Evolutionary conservation across 2,329 filamentous ascomycete species (phyloP), one percentile per base, ranked within the genome.

Genomic region (Trichoderma harzianum): DNA sequence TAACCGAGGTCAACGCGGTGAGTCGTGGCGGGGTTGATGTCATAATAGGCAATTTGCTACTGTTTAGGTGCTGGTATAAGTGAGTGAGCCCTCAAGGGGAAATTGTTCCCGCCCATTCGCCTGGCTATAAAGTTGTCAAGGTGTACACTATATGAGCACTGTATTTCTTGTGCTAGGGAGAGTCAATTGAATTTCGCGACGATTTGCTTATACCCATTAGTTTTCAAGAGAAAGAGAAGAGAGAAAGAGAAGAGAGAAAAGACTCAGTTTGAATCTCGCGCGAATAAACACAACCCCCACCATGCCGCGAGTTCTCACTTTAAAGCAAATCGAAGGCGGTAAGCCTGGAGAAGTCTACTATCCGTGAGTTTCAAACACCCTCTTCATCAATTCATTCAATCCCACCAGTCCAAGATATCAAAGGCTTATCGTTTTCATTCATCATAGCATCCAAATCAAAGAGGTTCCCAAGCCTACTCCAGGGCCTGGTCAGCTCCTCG

Each of bases 291-390:
- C 47, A 53, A 18, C 65, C 4, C 70, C 70, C 65, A 78, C 70
- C 16, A 89, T 89, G 87, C 84, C 87, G 70, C 81, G 83, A 58
- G 86, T 87, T 72, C 87, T 94, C 69, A 87, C 87, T 30, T 85
- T 95, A 74, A 86, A 90, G 77, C 87, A 93, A 75, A 84, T 92
- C 66, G 91, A 94, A 75, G 93, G 77, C 63, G 81, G 92, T 76
- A 95, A 95, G 83, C 94, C 94, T 10, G 94, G 94, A 72, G 85
- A 95, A 81, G 95, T 97, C 74, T 97, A 95, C 83, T 94, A 95
- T 78, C 92, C 92, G 89, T 91, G 79, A 79, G 86, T 12, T 30
- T 74, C 76, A 21, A 60, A 68, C 76, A 1, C 7, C 7, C 12
- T 1, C 26, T 28, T 8, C 32, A 30, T 14, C 28, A 7, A 21